Percentiles rank a stretch among this genome's conserved stretches.
Evolutionary conservation across 1,139 yeast species (phyloP).

Genomic region (Saccharomyces pastorianus): DNA sequence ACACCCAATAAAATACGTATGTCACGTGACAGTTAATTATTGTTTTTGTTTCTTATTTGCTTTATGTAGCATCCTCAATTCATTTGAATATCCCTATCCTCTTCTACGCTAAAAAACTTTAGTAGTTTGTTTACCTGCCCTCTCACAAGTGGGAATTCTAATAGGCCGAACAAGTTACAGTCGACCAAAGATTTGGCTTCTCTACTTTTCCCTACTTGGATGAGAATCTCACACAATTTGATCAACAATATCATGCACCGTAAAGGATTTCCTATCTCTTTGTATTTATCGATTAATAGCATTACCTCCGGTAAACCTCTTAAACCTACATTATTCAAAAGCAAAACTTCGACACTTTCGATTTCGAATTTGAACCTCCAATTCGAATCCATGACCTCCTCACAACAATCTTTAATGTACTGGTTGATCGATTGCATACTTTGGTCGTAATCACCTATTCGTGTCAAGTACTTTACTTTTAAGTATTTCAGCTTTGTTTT

Average conservation of each 20-base stretch:
- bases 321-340: constrained; percentile 15
- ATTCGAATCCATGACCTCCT: constrained; percentile 10
- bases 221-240: constrained; percentile 8
- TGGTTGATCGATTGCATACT: constrained; percentile 15
- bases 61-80: neutral
- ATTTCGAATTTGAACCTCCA: constrained; percentile 21
- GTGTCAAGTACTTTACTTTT: constrained; percentile 10
- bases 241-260: constrained; percentile 13
- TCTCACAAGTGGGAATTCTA: constrained; percentile 3
- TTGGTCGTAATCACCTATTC: constrained; percentile 13
- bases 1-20: neutral
- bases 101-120: neutral
- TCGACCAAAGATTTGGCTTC: constrained; percentile 7
- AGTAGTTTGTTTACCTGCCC: neutral
- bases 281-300: constrained; percentile 14
- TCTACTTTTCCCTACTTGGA: constrained; percentile 7
- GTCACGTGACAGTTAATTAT: neutral
- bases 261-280: constrained; percentile 13
- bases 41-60: neutral
- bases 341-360: constrained; percentile 17
- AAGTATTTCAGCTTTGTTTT: constrained; percentile 10
- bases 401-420: constrained; percentile 10
- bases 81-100: neutral
- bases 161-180: constrained; percentile 1
- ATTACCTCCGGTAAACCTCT: constrained; percentile 16